Percentiles rank a stretch among this genome's conserved stretches.
Evolutionary conservation across 164 flowering plant species (phyloP).

Genomic region (Paratinospora sagittata): DNA sequence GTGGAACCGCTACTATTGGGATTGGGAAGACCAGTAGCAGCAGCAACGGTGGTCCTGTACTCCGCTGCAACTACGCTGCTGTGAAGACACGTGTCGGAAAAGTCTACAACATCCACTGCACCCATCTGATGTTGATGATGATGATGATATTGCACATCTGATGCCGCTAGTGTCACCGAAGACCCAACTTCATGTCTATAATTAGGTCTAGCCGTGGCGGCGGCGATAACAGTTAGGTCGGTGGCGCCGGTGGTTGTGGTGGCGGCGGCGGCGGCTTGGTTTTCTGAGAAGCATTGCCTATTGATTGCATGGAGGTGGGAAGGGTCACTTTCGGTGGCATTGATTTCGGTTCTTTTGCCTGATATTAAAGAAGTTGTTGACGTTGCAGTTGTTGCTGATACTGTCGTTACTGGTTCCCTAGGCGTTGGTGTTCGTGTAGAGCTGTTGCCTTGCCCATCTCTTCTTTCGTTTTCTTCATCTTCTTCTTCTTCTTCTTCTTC

Average conservation of each 20-base stretch:
- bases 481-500: slow-evolving; percentile 10
- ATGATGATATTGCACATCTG: slow-evolving; percentile 3
- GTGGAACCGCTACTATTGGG: slow-evolving; percentile 28
- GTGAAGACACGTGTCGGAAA: too few species aligned
- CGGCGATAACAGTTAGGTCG: too few species aligned
- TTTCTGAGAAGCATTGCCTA: slow-evolving; percentile 23
- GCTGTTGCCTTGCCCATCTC: slow-evolving; percentile 8
- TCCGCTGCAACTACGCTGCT: neutral
- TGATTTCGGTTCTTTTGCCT: slow-evolving; percentile 35
- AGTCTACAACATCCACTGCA: neutral
- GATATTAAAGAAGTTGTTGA: slow-evolving; percentile 14
- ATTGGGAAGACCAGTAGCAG: too few species aligned
- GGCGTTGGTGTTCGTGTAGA: slow-evolving; percentile 25
- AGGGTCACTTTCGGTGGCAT: slow-evolving; percentile 36
- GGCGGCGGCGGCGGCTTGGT: slow-evolving; percentile 16
- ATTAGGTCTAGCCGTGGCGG: too few species aligned
- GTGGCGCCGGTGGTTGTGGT: too few species aligned
- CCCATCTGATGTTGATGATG: slow-evolving; percentile 4
- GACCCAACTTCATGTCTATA: neutral
- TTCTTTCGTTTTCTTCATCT: slow-evolving; percentile 2
- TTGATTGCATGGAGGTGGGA: slow-evolving; percentile 32
- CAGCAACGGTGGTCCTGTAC: slow-evolving; percentile 27
- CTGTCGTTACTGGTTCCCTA: slow-evolving; percentile 3
- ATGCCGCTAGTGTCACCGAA: neutral
- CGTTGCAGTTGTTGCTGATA: slow-evolving; percentile 11